Conservation (phyloP, 2,329 filamentous ascomycete genomes). For the Fusarium staphyleae region DNA sequence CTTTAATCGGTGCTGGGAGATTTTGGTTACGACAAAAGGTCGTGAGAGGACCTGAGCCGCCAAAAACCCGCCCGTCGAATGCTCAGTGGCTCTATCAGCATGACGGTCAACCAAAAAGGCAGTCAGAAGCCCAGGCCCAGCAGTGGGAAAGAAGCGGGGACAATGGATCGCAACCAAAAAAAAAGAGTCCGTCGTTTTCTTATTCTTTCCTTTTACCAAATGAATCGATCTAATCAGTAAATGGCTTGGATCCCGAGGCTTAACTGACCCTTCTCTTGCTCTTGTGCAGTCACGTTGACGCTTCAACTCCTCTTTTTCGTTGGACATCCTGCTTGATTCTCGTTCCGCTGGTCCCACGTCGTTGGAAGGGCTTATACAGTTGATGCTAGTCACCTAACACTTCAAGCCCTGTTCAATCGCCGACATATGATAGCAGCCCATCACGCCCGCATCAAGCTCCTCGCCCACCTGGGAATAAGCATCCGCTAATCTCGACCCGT, state of each 20-base stretch:
- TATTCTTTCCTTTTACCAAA: background rate
- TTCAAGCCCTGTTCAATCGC: background rate
- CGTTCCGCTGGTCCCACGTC: slow-evolving; percentile 23
- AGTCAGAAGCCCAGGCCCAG: slow-evolving; percentile 6
- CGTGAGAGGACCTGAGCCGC: slow-evolving; percentile 22
- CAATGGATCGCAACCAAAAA: background rate
- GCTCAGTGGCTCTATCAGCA: slow-evolving; percentile 24
- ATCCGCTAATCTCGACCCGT: slow-evolving; percentile 40
- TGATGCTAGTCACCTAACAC: slow-evolving; percentile 23
- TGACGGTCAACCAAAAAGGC: slow-evolving; percentile 33
- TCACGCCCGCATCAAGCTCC: slow-evolving; percentile 1
- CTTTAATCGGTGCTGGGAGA: slow-evolving; percentile 4
- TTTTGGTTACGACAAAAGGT: slow-evolving; percentile 24
- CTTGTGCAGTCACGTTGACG: slow-evolving; percentile 3
- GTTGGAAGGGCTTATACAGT: background rate
- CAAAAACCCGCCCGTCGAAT: slow-evolving; percentile 30
- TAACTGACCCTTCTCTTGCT: slow-evolving; percentile 7
- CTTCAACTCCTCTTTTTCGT: slow-evolving; percentile 17
- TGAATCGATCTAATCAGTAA: slow-evolving; percentile 10
- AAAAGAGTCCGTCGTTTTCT: background rate
- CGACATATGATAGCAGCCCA: background rate
- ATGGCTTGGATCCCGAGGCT: slow-evolving; percentile 11
- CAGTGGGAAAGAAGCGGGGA: slow-evolving; percentile 26
- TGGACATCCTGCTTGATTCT: background rate
- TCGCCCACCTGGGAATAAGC: slow-evolving; percentile 31